Percentiles rank a stretch among this genome's conserved stretches.
Evolutionary conservation across 805 yeast species (phyloP).

Genomic region (Candida ponderosae): DNA sequence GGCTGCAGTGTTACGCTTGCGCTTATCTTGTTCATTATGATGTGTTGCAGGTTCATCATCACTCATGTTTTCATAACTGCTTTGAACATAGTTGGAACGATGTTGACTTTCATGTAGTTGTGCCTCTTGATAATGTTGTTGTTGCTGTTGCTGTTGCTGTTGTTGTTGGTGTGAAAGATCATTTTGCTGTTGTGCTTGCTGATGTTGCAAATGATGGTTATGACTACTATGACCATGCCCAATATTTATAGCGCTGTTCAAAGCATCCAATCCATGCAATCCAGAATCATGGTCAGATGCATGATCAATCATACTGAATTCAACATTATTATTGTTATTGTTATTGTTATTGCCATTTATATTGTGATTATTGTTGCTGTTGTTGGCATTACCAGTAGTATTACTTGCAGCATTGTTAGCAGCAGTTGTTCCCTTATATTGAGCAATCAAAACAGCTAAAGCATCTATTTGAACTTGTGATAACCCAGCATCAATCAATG

Average conservation of each 20-base stretch:
- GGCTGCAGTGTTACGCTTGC: conserved; percentile 88
- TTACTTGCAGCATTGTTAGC: not conserved
- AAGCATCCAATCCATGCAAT: not conserved
- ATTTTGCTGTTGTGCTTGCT: too few species aligned
- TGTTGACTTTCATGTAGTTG: not conserved
- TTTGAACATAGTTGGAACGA: too few species aligned
- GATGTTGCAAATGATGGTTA: too few species aligned
- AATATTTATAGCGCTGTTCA: not conserved
- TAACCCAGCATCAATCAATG: conserved; percentile 60
- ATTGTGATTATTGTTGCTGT: not conserved
- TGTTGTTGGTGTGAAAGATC: too few species aligned
- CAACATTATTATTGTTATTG: not conserved
- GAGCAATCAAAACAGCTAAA: conserved; percentile 64
- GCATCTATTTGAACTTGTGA: conserved; percentile 65
- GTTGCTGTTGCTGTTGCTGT: not conserved
- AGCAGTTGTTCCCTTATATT: conserved; percentile 38
- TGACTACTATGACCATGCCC: not conserved
- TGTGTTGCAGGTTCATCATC: conserved; percentile 13
- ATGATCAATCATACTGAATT: not conserved
- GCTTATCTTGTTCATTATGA: conserved; percentile 54
- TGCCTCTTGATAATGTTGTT: not conserved
- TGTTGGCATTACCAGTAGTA: not conserved
- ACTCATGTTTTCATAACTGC: conserved; percentile 10
- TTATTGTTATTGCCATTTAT: not conserved
- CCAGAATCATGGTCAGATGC: not conserved